Conservation (phyloP, 164 flowering plant species). For the Magnolia sinica region DNA sequence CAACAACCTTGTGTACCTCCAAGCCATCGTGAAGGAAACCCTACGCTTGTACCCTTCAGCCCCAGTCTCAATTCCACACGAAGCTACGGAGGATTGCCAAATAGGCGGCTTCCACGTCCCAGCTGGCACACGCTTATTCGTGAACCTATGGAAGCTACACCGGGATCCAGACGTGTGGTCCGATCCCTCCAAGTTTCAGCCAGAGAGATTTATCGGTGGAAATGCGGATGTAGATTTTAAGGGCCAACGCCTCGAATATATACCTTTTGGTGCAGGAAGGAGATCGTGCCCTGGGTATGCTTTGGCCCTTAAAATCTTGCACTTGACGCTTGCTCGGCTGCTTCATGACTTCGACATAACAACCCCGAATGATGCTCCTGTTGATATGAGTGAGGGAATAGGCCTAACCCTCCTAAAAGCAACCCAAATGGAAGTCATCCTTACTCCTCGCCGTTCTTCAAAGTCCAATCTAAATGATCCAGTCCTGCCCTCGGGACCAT, state of each 20-base stretch:
- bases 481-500: too few species aligned
- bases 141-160: slow-evolving; percentile 48
- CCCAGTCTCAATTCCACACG: slow-evolving; percentile 48
- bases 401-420: slow-evolving; percentile 14
- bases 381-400: slow-evolving; percentile 5
- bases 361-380: neutral
- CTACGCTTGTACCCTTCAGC: slow-evolving; percentile 37
- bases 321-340: neutral
- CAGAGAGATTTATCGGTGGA: slow-evolving; percentile 43
- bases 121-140: slow-evolving; percentile 34
- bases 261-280: slow-evolving; percentile 25
- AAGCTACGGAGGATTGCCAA: slow-evolving; percentile 29
- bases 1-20: slow-evolving; percentile 36
- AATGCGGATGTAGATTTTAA: slow-evolving; percentile 10
- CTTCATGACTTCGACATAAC: slow-evolving; percentile 9
- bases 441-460: too few species aligned
- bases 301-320: slow-evolving; percentile 12
- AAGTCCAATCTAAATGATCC: too few species aligned
- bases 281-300: slow-evolving; percentile 20
- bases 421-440: slow-evolving; percentile 4
- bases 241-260: slow-evolving; percentile 6
- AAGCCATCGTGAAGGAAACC: slow-evolving; percentile 35
- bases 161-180: slow-evolving; percentile 30
- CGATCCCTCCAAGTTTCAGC: slow-evolving; percentile 39
- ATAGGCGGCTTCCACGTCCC: slow-evolving; percentile 41